Evolutionary conservation across 768 basidiomycete genomes (phyloP).

Genomic region (Collybiopsis confluens): DNA sequence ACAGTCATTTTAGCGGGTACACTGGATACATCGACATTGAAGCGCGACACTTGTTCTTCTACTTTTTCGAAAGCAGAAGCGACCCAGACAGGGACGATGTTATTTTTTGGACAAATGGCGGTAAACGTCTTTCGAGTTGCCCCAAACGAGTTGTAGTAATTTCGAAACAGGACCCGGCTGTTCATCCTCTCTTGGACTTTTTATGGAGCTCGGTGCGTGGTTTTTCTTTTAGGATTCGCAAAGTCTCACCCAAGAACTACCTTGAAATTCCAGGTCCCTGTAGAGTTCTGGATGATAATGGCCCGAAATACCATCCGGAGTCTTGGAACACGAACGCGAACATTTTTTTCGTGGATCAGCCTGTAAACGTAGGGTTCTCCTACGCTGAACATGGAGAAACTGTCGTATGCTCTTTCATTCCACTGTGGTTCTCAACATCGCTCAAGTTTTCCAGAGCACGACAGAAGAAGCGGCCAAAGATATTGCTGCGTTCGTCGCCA

Average conservation of each 20-base stretch:
- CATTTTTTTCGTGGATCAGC: conserved; percentile 37
- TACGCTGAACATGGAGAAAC: conserved; percentile 42
- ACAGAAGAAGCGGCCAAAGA: conserved; percentile 51
- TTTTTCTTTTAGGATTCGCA: conserved; percentile 33
- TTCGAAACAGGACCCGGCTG: conserved; percentile 7
- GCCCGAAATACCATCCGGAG: conserved; percentile 36
- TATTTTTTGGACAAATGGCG: conserved; percentile 24
- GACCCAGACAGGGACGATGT: conserved; percentile 59
- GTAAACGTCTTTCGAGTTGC: no score
- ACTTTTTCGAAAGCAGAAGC: conserved; percentile 71
- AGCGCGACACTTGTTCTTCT: conserved; percentile 65
- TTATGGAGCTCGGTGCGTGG: conserved; percentile 45
- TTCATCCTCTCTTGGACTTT: conserved; percentile 35
- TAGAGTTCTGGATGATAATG: conserved; percentile 37
- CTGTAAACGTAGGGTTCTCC: conserved; percentile 36
- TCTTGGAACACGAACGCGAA: conserved; percentile 48
- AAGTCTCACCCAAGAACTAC: conserved; percentile 28
- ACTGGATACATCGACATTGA: conserved; percentile 68
- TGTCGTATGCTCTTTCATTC: conserved; percentile 22
- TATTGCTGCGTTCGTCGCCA: conserved; percentile 48
- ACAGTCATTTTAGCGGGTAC: conserved; percentile 35
- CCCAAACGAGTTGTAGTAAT: no score
- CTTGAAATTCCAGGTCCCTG: conserved; percentile 46
- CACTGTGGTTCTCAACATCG: neutral
- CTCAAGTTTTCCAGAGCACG: conserved; percentile 28